Evolutionary conservation across 2,329 filamentous ascomycete genomes (phyloP).

Genomic region (Aspergillus pseudonomiae): DNA sequence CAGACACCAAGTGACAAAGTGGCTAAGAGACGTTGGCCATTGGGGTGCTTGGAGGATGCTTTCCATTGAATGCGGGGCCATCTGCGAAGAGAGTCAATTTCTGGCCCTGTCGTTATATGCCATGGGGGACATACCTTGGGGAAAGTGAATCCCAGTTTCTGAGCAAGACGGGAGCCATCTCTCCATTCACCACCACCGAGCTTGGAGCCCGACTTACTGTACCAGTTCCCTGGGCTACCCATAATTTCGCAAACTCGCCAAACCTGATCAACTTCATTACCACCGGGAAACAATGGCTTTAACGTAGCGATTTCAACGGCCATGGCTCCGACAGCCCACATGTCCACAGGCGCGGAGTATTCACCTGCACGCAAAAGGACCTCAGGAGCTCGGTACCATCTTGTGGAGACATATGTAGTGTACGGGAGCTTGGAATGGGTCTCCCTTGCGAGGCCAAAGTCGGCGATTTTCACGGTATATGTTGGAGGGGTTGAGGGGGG

Average conservation of each 20-base stretch:
- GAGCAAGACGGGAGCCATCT: conserved; percentile 86
- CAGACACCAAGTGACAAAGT: conserved; percentile 97
- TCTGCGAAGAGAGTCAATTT: conserved; percentile 53
- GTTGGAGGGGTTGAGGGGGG: conserved; percentile 90
- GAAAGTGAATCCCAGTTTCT: conserved; percentile 97
- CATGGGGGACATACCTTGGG: conserved; percentile 62
- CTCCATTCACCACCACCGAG: conserved; percentile 98
- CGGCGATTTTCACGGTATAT: conserved; percentile 97
- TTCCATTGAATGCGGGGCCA: conserved; percentile 96
- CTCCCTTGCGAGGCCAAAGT: conserved; percentile 96
- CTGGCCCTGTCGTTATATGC: not conserved
- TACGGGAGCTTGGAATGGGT: conserved; percentile 96
- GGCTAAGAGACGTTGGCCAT: conserved; percentile 83
- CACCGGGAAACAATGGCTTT: conserved; percentile 94
- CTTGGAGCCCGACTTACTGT: conserved; percentile 82
- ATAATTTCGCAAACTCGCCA: conserved; percentile 99
- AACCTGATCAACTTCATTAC: conserved; percentile 98
- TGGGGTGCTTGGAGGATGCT: conserved; percentile 87
- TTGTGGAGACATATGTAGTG: conserved; percentile 96
- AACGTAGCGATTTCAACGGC: conserved; percentile 95
- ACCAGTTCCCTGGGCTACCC: conserved; percentile 98
- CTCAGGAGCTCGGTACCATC: conserved; percentile 94
- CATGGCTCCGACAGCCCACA: conserved; percentile 98
- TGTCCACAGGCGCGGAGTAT: conserved; percentile 96
- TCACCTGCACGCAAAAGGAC: conserved; percentile 91